Evolutionary conservation across 257 asterid species (phyloP), one percentile per base, ranked within the genome.

Genomic region (Cinchona pubescens): DNA sequence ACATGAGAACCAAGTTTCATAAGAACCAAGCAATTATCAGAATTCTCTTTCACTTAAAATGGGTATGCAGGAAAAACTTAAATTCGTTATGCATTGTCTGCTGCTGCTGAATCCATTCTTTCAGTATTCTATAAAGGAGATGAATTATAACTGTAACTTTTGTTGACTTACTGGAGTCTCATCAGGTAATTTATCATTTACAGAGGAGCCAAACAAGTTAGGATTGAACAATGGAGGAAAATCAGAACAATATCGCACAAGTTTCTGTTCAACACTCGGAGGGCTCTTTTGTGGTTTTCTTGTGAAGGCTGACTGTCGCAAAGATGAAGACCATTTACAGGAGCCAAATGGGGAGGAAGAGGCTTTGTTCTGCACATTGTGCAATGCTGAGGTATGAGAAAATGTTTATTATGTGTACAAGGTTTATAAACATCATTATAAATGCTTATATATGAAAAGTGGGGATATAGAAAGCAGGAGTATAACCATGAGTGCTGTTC

Each of bases 351-450:
- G 83, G 12, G 97, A 94, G 67, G 98, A 94, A 79, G 97, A 94
- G 40, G 96, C 95, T 81, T 87, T 92, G 78, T 94, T 94, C 85
- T 94, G 98, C 91, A 92, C 97, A 19, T 75, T 94, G 89, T 94
- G 98, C 86, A 92, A 92, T 80, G 92, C 97, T 56, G 97, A 94
- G 98, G 98, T 92, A 89, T 73, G 70, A n/a, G n/a, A 67, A 59
- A 51, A 27, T 40, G 34, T 45, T 65, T 62, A 14, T 69, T 4
- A 35, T 58, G 69, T 40, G 32, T 4, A 21, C 71, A 19, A 19
- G 42, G 45, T n/a, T 43, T 59, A 38, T 19, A 35, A 55, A 49
- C 21, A 55, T 30, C 56, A 42, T 67, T 10, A 6, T 42, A n/a
- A 10, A 42, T 67, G 25, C 7, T 38, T 40, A 25, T 21, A 21